Evolutionary conservation across 345 rosid genomes (phyloP).

Genomic region (Nephelium lappaceum): DNA sequence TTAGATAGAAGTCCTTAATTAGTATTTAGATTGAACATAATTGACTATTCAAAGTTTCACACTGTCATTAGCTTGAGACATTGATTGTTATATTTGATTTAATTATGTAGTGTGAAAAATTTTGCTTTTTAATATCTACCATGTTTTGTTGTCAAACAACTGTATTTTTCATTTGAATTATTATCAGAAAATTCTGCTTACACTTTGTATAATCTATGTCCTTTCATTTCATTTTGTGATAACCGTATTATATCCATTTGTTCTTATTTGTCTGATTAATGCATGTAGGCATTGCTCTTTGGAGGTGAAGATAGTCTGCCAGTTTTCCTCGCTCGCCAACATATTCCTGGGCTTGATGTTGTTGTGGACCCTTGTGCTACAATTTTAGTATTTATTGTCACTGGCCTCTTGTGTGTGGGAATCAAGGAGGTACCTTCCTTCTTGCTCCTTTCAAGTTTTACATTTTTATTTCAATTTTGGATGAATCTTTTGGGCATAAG

Average conservation of each 20-base stretch:
- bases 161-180: not conserved
- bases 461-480: not conserved
- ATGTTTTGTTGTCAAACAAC: not conserved
- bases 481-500: not conserved
- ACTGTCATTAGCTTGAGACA: not conserved
- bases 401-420: conserved; percentile 92
- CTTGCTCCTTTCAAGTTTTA: conserved; percentile 14
- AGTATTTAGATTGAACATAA: not conserved
- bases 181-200: not conserved
- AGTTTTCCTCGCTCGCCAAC: conserved; percentile 69
- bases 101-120: not conserved
- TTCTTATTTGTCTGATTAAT: conserved; percentile 13
- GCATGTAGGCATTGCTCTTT: conserved; percentile 75
- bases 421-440: conserved; percentile 80
- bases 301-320: conserved; percentile 88
- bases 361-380: conserved; percentile 96
- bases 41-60: not conserved
- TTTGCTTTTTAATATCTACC: not conserved
- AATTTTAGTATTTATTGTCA: conserved; percentile 68
- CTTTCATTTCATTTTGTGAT: not conserved
- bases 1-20: not conserved
- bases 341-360: conserved; percentile 80
- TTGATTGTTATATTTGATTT: not conserved
- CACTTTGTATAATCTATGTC: not conserved
- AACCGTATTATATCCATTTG: not conserved